Conservation (phyloP, 371 early-diverging fungal species). For the Mucor mucedo region DNA sequence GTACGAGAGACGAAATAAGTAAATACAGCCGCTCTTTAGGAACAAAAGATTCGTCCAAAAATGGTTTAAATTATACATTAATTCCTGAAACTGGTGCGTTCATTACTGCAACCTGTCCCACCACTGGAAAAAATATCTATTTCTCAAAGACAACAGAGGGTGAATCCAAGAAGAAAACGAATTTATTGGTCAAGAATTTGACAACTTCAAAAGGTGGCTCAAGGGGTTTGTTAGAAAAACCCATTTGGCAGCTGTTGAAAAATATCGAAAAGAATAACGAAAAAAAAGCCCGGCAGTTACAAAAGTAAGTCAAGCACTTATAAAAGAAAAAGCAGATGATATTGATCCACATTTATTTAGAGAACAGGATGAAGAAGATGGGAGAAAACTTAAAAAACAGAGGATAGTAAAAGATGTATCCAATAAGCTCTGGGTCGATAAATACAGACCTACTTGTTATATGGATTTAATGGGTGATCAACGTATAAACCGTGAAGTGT, state of each 20-base stretch:
- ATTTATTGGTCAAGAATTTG: conserved; percentile 9
- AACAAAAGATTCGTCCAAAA: not conserved
- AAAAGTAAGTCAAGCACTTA: conserved; percentile 16
- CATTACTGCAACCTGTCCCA: conserved; percentile 33
- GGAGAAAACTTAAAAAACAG: conserved; percentile 41
- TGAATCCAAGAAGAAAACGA: conserved; percentile 17
- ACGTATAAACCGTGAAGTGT: conserved; percentile 82
- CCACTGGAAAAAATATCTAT: conserved; percentile 53
- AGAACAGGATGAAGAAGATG: conserved; percentile 40
- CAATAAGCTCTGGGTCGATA: conserved; percentile 85
- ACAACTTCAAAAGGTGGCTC: conserved; percentile 6
- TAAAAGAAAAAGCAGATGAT: not conserved
- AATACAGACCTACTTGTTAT: conserved; percentile 83
- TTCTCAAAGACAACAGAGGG: conserved; percentile 42
- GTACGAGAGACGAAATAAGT: not conserved
- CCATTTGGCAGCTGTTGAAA: conserved; percentile 37
- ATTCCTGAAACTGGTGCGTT: conserved; percentile 29
- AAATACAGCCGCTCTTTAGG: not conserved
- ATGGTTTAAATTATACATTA: conserved; percentile 16
- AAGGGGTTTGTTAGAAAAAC: conserved; percentile 31
- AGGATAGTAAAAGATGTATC: conserved; percentile 20
- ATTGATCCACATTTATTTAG: conserved; percentile 41
- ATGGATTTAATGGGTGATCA: conserved; percentile 95
- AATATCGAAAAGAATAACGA: conserved; percentile 25
- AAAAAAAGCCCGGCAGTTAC: conserved; percentile 21